Percentiles rank a stretch among this genome's conserved stretches.
phyloP scores from a whole-genome alignment of 1,139 yeast species.

The Geotrichum phurueaensis region DNA sequence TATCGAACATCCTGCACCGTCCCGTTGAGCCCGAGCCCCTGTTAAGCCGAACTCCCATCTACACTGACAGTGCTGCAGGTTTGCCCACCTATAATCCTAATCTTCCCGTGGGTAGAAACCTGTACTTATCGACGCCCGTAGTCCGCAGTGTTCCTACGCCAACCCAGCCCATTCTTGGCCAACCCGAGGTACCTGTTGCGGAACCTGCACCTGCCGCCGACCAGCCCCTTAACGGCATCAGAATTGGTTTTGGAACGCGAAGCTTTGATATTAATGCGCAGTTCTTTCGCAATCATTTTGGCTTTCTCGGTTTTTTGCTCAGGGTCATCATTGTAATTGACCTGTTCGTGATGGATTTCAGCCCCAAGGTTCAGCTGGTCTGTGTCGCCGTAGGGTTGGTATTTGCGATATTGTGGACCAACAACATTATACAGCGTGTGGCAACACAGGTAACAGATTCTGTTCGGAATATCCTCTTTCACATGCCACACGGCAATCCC shows the following conservation, averaged over 20 bases:
- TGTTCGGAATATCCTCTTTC: neutral
- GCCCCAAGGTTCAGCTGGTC: constrained; percentile 1
- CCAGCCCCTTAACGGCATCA: constrained; percentile 2
- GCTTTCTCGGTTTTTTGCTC: constrained; percentile 1
- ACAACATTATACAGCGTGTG: constrained; percentile 2
- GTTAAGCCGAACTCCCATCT: constrained; percentile 10
- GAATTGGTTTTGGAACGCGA: constrained; percentile 5
- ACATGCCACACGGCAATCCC: constrained; percentile 8
- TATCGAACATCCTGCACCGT: constrained; percentile 1
- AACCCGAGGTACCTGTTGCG: neutral
- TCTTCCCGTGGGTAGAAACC: neutral
- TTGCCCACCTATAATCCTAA: neutral
- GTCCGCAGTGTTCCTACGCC: neutral
- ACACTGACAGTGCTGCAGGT: neutral
- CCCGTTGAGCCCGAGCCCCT: constrained; percentile 12
- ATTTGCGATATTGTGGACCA: constrained; percentile 5
- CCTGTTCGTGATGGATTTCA: constrained; percentile 9
- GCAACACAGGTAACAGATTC: neutral
- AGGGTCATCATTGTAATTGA: constrained; percentile 9
- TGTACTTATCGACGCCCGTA: neutral
- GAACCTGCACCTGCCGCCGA: neutral
- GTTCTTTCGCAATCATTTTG: neutral
- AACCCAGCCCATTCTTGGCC: neutral
- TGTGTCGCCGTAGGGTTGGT: neutral
- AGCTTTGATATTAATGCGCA: constrained; percentile 1